Evolutionary conservation across 345 rosid species (phyloP), one percentile per base, ranked within the genome.

Genomic region (Citrus inodora): DNA sequence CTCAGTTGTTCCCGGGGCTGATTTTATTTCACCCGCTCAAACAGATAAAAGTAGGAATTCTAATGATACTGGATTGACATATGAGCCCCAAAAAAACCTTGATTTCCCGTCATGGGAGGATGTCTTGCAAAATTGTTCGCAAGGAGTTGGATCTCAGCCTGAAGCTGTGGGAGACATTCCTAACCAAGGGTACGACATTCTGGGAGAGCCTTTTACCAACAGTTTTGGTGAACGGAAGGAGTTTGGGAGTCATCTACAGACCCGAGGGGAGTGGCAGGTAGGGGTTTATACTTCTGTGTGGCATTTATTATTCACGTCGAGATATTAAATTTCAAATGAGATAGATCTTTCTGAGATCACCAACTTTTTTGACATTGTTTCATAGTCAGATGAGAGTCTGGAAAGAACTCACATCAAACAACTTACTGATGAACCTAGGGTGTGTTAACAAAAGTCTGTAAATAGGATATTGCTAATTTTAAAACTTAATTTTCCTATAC

Each of bases 61-160:
- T 65, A 80, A 74, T 72, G 85, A 73, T 70, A 78, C 86, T 84
- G 91, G 75, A 65, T 79, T 77, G 81, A 74, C 88, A 72, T 83
- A 82, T 87, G 89, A 87, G 80, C 48, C 88, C 79, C 88, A 56
- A 42, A 86, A 87, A 62, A 83, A 86, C 77, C 85, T 80, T 83
- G 94, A 87, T 67, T 82, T 88, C 56, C 83, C 88, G 56, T 83
- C 89, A 58, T 92, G 97, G 99, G 93, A 89, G 84, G 90, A 89
- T 75, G 82, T 82, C 72, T 70, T 89, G 61, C 88, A 82, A 79
- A 88, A 83, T 73, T 78, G 81, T 88, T 65, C 81, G 46, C 58
- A 85, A 82, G 90, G 88, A 53, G 80, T 55, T 81, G 92, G 88
- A 84, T 78, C 83, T 66, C 63, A 72, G 38, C 87, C 89, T 71